Percentiles rank a stretch among this genome's conserved stretches.
Conservation (phyloP, 108 stramenopile genomes). For the Pseudonitzschia multiseries region DNA sequence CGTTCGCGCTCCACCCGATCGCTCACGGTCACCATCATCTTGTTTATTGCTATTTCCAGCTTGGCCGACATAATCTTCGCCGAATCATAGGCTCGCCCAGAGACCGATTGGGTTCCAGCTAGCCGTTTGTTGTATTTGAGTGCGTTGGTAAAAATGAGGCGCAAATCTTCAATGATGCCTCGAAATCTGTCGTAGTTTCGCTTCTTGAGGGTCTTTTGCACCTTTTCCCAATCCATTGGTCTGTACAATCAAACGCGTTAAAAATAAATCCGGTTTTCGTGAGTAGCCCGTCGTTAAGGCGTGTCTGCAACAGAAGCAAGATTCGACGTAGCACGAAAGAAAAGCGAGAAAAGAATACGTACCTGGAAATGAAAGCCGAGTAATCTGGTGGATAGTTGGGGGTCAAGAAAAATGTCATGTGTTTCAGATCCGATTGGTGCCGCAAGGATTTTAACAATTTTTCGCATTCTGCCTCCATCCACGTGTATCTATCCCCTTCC, state of each 20-base stretch:
- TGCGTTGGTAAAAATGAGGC: constrained; percentile 84
- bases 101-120: constrained; percentile 54
- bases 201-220: constrained; percentile 63
- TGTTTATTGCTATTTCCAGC: constrained; percentile 77
- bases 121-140: constrained; percentile 71
- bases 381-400: constrained; percentile 75
- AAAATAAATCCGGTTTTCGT: background rate
- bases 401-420: constrained; percentile 75
- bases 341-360: background rate
- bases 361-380: constrained; percentile 58
- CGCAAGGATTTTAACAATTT: constrained; percentile 78
- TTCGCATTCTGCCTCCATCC: constrained; percentile 79
- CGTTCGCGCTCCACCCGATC: constrained; percentile 77
- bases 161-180: constrained; percentile 68
- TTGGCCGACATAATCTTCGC: constrained; percentile 77
- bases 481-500: constrained; percentile 74
- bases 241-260: constrained; percentile 30
- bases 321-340: background rate
- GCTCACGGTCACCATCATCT: constrained; percentile 69
- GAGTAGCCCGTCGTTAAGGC: background rate
- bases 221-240: constrained; percentile 82
- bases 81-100: constrained; percentile 66
- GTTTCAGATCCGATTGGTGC: constrained; percentile 65
- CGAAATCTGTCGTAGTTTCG: constrained; percentile 69
- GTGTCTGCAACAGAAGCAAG: background rate